Conservation (phyloP, 192 early-diverging fungal genomes). For the Gonapodya prolifera region DNA sequence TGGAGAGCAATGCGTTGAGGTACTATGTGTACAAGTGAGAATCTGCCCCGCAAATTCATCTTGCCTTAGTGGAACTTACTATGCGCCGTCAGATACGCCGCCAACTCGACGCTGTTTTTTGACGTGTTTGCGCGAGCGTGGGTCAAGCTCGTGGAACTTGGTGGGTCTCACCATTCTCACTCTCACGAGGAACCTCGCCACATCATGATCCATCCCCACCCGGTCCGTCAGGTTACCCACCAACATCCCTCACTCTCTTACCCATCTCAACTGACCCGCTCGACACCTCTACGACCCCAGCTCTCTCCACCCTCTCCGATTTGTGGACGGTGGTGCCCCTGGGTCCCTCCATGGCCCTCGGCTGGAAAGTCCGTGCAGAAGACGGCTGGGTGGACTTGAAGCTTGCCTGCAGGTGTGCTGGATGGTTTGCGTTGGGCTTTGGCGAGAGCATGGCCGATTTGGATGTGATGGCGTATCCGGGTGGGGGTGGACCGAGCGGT, state of each 20-base stretch:
- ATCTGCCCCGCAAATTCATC: constrained; percentile 9
- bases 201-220: not conserved
- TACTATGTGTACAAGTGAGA: not conserved
- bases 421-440: not conserved
- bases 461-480: not conserved
- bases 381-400: not conserved
- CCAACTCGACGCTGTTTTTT: constrained; percentile 50
- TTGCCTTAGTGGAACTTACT: constrained; percentile 36
- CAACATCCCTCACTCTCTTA: not conserved
- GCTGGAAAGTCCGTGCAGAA: not conserved
- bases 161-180: constrained; percentile 5
- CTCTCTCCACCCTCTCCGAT: not conserved
- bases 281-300: not conserved
- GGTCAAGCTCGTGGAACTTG: constrained; percentile 33
- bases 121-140: constrained; percentile 33
- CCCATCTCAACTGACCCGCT: not conserved
- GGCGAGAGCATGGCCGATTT: not conserved
- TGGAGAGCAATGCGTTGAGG: not conserved
- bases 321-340: not conserved
- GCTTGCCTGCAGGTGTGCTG: not conserved
- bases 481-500: not conserved
- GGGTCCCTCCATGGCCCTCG: not conserved
- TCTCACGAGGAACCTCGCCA: not conserved
- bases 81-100: constrained; percentile 48
- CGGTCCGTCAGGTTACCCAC: not conserved